These are phyloP conservation scores for Tubosaeta sp. DNA, from an alignment of 768 basidiomycete genomes.

Conservation along the genomic window DNA sequence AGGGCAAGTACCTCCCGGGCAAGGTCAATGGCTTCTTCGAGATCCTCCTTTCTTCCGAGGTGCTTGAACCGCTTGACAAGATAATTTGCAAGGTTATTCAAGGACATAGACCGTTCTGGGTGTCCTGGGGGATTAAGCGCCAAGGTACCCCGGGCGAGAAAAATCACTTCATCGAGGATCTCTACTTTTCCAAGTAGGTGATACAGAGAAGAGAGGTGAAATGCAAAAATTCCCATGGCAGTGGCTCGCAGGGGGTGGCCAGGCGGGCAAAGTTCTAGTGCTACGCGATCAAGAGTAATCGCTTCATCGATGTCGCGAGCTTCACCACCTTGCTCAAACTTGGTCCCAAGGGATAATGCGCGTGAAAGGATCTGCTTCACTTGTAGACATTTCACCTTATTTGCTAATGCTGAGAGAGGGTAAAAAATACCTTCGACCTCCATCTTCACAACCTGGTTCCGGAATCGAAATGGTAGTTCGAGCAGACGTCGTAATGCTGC, in stretches of 20 bases:
- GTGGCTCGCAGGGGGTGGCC: not conserved
- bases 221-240: not conserved
- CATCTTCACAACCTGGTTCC: too few relatives aligned
- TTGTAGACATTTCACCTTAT: too few relatives aligned
- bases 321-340: too few relatives aligned
- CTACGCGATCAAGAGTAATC: too few relatives aligned
- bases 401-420: too few relatives aligned
- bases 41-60: not conserved
- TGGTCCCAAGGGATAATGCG: too few relatives aligned
- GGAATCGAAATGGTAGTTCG: too few relatives aligned
- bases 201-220: not conserved
- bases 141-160: not conserved
- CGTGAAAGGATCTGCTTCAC: too few relatives aligned
- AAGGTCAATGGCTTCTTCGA: not conserved
- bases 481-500: too few relatives aligned
- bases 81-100: not conserved
- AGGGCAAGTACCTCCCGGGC: not conserved
- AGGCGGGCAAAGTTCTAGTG: not conserved
- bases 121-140: not conserved
- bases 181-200: not conserved
- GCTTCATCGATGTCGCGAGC: too few relatives aligned
- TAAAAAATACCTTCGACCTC: too few relatives aligned
- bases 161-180: not conserved
- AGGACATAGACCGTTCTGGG: not conserved
- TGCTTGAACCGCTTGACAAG: not conserved